phyloP scores from a whole-genome alignment of 306 rosid species.

The Gleditsia sinensis region DNA sequence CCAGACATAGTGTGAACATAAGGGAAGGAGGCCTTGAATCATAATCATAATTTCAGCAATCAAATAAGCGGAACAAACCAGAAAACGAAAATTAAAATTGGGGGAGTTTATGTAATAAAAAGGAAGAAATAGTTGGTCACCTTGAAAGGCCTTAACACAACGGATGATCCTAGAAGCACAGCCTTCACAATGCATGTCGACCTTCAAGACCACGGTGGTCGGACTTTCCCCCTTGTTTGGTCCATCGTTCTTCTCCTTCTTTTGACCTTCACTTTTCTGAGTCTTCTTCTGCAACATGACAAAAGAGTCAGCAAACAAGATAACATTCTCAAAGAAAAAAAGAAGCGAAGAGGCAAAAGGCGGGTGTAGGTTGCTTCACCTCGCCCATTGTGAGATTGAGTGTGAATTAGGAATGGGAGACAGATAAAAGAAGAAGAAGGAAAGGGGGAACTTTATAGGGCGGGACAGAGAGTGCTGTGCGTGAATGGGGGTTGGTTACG shows the following conservation, averaged over 20 bases:
- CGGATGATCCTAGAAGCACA: slow-evolving; percentile 61
- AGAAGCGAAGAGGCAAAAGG: too few relatives aligned
- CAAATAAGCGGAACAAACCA: too few relatives aligned
- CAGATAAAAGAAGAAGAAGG: not conserved
- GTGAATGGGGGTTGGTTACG: not conserved
- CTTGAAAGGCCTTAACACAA: slow-evolving; percentile 38
- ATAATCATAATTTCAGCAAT: too few relatives aligned
- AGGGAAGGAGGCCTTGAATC: too few relatives aligned
- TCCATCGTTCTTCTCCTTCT: slow-evolving; percentile 34
- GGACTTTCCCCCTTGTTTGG: slow-evolving; percentile 42
- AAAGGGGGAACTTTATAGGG: not conserved
- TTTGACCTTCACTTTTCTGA: not conserved
- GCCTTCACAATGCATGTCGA: slow-evolving; percentile 80
- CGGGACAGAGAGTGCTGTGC: not conserved
- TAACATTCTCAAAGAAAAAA: not conserved
- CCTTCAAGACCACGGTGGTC: slow-evolving; percentile 54
- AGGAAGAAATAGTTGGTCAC: slow-evolving; percentile 35
- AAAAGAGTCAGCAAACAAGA: not conserved
- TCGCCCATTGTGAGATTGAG: slow-evolving; percentile 23
- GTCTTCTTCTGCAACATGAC: slow-evolving; percentile 41
- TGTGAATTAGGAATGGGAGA: not conserved
- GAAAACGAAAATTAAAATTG: not conserved
- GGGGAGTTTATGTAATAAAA: too few relatives aligned
- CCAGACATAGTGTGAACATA: too few relatives aligned
- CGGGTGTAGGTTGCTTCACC: not conserved